Evolutionary conservation across 352 stramenopile genomes (phyloP), one percentile per base, ranked within the genome.

Genomic region (Phytophthora ohioensis): DNA sequence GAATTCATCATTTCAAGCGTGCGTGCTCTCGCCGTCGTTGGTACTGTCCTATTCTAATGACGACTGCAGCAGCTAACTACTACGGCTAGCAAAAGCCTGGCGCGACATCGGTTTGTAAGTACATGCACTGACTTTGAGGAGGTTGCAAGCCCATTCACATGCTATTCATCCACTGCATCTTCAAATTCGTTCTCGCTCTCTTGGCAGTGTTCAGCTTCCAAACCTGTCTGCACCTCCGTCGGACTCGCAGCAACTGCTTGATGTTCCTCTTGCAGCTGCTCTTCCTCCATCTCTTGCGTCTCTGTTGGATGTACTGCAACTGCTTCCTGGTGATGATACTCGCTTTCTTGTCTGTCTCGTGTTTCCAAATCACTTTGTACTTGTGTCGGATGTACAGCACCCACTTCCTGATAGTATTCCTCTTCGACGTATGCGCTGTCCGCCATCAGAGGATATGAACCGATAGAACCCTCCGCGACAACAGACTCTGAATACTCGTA

Each of bases 181-280:
- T 82, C 67, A 52, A 82, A 82, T 45, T 71, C 74, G 39, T 32
- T 76, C n/a, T 71, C 73, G 5, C 64, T 73, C 21, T 43, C 65
- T 30, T 63, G 53, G 30, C 39, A 34, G 21, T 61, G 21, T 9
- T 60, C 41, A 0, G 17, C 30, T 51, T 61, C 34, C 17, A 64
- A 6, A 17, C 62, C 53, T 41, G 46, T 2, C 6, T 35, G 49
- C 8, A 63, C 9, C 31, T 63, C 43, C 27, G 17, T 48, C 9
- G 45, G 21, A 21, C 49, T 31, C 15, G 31, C 43, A 11, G 21
- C 21, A 27, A 27, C 21, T 27, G 21, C 1, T 27, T 27, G 21
- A 27, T 27, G 21, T 27, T 27, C 46, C 7, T 51, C 48, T 42
- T 39, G 46, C 27, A 38, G 21, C 4, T 57, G 39, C 27, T 69